Base-by-base conservation (phyloP, 2,329 filamentous ascomycete genomes). In the Aphanocladium album region DNA sequence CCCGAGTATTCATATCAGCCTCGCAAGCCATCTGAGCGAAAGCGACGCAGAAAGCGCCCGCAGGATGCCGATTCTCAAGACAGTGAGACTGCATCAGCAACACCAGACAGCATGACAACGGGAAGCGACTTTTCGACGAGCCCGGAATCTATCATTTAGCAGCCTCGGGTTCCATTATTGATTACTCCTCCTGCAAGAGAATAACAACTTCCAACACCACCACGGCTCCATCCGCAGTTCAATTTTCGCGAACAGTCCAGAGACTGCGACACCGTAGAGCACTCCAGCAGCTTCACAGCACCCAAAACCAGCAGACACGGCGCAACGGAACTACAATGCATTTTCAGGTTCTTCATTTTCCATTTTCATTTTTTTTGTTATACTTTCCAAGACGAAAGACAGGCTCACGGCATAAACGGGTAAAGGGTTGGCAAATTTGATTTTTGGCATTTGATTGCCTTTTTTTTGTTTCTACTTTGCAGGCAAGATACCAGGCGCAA, bases 1-100 rank as follows among this genome's bases (percentile, higher is more conserved):
- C 76, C 76, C 0, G 65, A 72, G 53, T 78, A 78, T 65, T 72
- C 73, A 60, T 78, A 78, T 63, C 63, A 66, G 8, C 74, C 75
- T 54, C 74, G 75, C 6, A 73, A 70, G 59, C 64, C 70, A 33
- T 64, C 61, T 12, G 69, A 71, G 62, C 67, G 64, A 47, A 63
- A 62, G 39, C 62, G 67, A 19, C 69, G 68, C 21, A 55, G 62
- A 21, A 27, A 58, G 41, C 53, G 53, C 41, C 17, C 23, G 25
- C 52, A 55, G 41, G 41, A 46, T 33, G 41, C 39, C 14, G 57
- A 57, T 14, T 23, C 60, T 27, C 56, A 60, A 21, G 46, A 57
- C 37, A 55, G 50, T 19, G 57, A 55, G 51, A 51, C 52, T 52
- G 41, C 60, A 16, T 54, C 51, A 6, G 23, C 43, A 25, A 56